A percentile compares a stretch with the other conserved stretches of the same genome.
Conservation (phyloP, 2,329 filamentous ascomycete species). For the Helminthosporium solani region DNA sequence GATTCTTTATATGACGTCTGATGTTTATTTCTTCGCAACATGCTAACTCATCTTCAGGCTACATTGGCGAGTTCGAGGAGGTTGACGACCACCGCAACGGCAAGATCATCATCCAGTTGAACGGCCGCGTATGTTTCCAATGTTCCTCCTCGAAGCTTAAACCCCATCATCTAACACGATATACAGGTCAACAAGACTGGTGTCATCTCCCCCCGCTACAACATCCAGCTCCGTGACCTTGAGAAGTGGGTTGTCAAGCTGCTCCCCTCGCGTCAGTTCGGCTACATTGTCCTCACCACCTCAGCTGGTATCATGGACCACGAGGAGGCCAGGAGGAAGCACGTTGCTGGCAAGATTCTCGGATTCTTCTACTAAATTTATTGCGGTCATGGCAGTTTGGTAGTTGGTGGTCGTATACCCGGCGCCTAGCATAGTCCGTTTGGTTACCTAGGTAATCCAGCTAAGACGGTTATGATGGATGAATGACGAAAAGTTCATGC, state of each 20-base stretch:
- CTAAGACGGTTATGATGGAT: slow-evolving; percentile 26
- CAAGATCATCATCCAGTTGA: slow-evolving; percentile 99
- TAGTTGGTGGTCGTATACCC: slow-evolving; percentile 31
- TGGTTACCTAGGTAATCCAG: slow-evolving; percentile 26
- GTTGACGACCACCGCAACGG: slow-evolving; percentile 99
- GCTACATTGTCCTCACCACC: slow-evolving; percentile 98
- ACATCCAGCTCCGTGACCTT: slow-evolving; percentile 94
- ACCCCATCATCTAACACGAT: slow-evolving; percentile 6
- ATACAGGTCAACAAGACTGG: slow-evolving; percentile 89
- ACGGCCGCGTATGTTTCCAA: slow-evolving; percentile 69
- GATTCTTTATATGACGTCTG: slow-evolving; percentile 68
- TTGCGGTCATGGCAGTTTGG: slow-evolving; percentile 15
- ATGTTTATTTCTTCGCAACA: slow-evolving; percentile 97
- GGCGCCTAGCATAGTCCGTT: slow-evolving; percentile 24
- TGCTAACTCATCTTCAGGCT: slow-evolving; percentile 69
- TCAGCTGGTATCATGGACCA: slow-evolving; percentile 99
- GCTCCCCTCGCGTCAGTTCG: slow-evolving; percentile 98
- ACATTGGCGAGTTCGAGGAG: slow-evolving; percentile 99
- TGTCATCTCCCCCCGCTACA: slow-evolving; percentile 99
- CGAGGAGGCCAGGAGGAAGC: slow-evolving; percentile 98
- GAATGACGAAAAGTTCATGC: slow-evolving; percentile 29
- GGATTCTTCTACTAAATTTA: slow-evolving; percentile 92
- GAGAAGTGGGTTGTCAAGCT: slow-evolving; percentile 99
- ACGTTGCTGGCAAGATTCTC: slow-evolving; percentile 98
- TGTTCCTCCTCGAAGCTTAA: slow-evolving; percentile 10